These are phyloP conservation scores for Mortierella claussenii DNA, from an alignment of 192 early-diverging fungal species.

Conservation along the genomic window DNA sequence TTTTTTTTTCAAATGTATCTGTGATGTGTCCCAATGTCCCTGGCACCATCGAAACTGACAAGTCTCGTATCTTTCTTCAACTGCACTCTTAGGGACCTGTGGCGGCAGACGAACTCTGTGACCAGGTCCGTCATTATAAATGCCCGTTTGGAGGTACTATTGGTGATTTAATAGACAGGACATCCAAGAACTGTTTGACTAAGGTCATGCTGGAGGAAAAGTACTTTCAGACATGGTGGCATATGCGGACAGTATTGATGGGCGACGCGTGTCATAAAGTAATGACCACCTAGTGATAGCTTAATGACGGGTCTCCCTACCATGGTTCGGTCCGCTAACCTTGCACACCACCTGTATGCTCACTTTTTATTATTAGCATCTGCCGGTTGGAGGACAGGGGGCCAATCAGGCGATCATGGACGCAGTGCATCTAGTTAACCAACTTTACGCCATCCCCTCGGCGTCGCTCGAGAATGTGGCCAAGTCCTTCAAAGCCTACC, in stretches of 20 bases:
- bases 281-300: too few species aligned
- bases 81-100: slow-evolving; percentile 7
- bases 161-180: slow-evolving; percentile 18
- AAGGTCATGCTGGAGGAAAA: slow-evolving; percentile 33
- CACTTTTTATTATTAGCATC: slow-evolving; percentile 2
- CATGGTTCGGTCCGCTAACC: too few species aligned
- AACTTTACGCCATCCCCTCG: slow-evolving; percentile 23
- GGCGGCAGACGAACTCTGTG: slow-evolving; percentile 19
- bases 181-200: slow-evolving; percentile 8
- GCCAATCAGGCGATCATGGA: slow-evolving; percentile 32
- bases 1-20: too few species aligned
- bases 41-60: too few species aligned
- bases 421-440: slow-evolving; percentile 24
- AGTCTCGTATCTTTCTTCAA: too few species aligned
- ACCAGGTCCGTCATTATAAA: slow-evolving; percentile 22
- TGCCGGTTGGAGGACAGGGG: slow-evolving; percentile 24
- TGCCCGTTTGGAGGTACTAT: slow-evolving; percentile 17
- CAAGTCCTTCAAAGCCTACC: slow-evolving; percentile 15
- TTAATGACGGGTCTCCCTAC: too few species aligned
- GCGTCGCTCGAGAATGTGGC: slow-evolving; percentile 4
- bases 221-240: slow-evolving; percentile 24
- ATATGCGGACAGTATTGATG: slow-evolving; percentile 16
- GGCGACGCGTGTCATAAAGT: slow-evolving; percentile 30
- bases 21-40: too few species aligned
- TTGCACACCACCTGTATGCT: not conserved